Evolutionary conservation across 1,284 basidiomycete species (phyloP), one percentile per base, ranked within the genome.

Genomic region (Ustilago tritici): DNA sequence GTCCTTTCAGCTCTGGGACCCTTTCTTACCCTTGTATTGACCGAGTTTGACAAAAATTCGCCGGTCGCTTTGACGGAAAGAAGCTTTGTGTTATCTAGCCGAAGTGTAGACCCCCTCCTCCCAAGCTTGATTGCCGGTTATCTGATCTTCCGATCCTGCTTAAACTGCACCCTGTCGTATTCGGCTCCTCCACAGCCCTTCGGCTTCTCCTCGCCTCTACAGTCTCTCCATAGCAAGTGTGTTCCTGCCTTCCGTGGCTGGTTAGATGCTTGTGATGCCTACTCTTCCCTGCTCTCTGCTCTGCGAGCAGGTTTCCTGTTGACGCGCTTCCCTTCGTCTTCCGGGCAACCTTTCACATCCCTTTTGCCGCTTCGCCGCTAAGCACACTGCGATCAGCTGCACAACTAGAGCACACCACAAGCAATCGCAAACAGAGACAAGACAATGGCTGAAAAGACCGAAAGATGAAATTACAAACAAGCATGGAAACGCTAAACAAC

Each of bases 381-480:
- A 2, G 15, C 43, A 19, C 43, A 19, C 6, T 6, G 19, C n/a
- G n/a, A 5, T 19, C 17, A 7, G 8, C 6, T 19, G 43, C n/a
- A 54, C 52, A 36, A n/a, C 15, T 35, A 32, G 15, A 32, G 31
- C 10, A 54, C 34, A 32, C 31, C 11, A 34, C 7, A n/a, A 53
- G 23, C 31, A 34, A 31, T 17, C 17, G 52, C 50, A 61, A 60
- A 38, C 23, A 28, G 31, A 41, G 38, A 36, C 28, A 52, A 49
- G 17, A 14, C 47, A 17, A 40, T 57, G 38, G 47, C 56, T 61
- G 49, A 60, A 59, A 54, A 54, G 52, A 54, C 52, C 52, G 52
- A 8, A 28, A 56, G 46, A 60, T 56, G 57, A 50, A 50, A 57
- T 59, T 55, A 61, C 68, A 65, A 61, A 70, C 67, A 65, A 56